Percentiles rank a stretch among this genome's conserved stretches.
phyloP scores from a whole-genome alignment of 139 green algal genomes.

The Coelastrella sp. region DNA sequence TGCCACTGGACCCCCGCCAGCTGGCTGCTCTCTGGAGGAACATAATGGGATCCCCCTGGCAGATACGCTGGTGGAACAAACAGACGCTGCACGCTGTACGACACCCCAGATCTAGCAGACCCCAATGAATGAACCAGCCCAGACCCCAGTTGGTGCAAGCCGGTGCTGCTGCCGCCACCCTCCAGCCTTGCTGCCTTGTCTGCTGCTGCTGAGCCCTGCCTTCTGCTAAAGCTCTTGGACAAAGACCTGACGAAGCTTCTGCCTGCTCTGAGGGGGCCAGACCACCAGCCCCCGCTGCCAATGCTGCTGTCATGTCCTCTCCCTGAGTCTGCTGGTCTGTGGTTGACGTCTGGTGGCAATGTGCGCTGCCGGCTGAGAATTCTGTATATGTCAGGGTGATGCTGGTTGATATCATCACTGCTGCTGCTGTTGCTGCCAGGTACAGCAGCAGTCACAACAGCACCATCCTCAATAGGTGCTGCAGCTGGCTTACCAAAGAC shows the following conservation, averaged over 20 bases:
- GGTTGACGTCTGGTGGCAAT: conserved; percentile 42
- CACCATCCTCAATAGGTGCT: background rate
- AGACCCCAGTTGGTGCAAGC: background rate
- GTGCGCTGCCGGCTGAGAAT: conserved; percentile 7
- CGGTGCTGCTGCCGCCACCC: background rate
- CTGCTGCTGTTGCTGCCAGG: conserved; percentile 34
- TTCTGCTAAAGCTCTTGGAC: conserved; percentile 13
- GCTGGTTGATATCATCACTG: background rate
- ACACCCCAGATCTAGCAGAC: background rate
- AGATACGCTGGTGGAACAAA: conserved; percentile 34
- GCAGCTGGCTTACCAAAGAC: background rate
- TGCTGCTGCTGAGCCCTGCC: background rate
- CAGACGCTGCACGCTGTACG: background rate
- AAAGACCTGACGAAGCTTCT: background rate
- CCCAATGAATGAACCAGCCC: background rate
- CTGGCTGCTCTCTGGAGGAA: background rate
- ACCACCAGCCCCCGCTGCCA: background rate
- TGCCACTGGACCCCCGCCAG: background rate
- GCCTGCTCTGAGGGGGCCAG: background rate
- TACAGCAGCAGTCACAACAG: background rate
- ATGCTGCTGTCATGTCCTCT: background rate
- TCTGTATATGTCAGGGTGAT: background rate
- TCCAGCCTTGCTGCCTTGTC: background rate
- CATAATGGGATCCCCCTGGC: background rate
- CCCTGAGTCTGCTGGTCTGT: conserved; percentile 15